phyloP scores from a whole-genome alignment of 805 yeast species.

The Nakazawaea molendinolei region DNA sequence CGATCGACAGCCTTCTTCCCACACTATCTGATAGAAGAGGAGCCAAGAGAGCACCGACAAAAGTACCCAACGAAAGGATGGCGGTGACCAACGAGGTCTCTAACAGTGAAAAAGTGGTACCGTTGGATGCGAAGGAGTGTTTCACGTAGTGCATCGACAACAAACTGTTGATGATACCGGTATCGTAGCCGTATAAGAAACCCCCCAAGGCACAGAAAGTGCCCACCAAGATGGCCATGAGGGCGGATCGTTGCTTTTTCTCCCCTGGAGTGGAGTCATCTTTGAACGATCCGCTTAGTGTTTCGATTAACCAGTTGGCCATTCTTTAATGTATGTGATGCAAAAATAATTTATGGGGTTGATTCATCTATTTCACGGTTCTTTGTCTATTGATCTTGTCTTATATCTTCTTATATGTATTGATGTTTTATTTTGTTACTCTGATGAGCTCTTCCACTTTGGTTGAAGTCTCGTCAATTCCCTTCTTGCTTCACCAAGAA shows the following conservation, averaged over 20 bases:
- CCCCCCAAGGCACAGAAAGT: constrained; percentile 88
- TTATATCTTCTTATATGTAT: no score
- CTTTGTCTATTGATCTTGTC: no score
- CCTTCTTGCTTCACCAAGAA: no score
- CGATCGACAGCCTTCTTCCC: constrained; percentile 67
- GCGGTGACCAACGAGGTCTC: constrained; percentile 73
- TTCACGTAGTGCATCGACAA: constrained; percentile 70
- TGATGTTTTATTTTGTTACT: no score
- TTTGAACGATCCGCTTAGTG: neutral
- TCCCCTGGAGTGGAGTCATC: neutral
- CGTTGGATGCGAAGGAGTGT: constrained; percentile 43
- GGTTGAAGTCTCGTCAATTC: no score
- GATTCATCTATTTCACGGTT: no score
- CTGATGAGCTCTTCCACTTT: no score
- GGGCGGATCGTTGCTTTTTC: constrained; percentile 32
- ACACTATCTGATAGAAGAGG: constrained; percentile 60
- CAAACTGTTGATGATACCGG: constrained; percentile 77
- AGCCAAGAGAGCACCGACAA: constrained; percentile 55
- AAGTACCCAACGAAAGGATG: constrained; percentile 76
- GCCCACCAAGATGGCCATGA: constrained; percentile 69
- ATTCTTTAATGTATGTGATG: neutral
- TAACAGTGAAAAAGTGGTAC: constrained; percentile 42
- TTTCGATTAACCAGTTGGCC: neutral
- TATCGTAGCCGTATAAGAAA: constrained; percentile 82
- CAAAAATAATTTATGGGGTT: no score